Evolutionary conservation across 768 basidiomycete genomes (phyloP), one percentile per base, ranked within the genome.

Genomic region (Trametes elegans): DNA sequence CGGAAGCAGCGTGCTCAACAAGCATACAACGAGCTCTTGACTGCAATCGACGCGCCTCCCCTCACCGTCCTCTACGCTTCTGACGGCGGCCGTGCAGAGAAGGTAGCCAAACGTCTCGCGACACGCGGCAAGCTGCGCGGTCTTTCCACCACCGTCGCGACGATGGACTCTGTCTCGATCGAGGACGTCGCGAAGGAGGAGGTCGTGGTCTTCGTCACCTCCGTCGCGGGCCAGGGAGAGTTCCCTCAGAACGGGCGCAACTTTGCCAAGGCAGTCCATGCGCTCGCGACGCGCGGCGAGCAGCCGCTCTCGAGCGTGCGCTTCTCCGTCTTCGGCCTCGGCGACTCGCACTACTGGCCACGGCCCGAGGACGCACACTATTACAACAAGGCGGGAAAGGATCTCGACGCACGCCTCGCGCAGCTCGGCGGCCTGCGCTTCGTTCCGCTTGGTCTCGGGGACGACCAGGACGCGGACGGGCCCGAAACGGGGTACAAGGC

Each of bases 261-360:
- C 39, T 84, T 95, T 67, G 87, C 88, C 79, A 98, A 96, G 74
- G 79, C 89, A 4, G 64, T 97, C 62, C 88, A 89, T 61, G 85
- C 84, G 7, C 80, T 83, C 7, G 68, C 75, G 2, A 72, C 76
- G 9, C 75, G 76, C n/a, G 82, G 82, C 18, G 85, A 87, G 47
- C 76, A 73, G 50, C 74, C 79, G 5, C 75, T 93, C 38, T 58
- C 74, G 48, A 85, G 85, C 58, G 74, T 93, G 55, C 86, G 82
- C 66, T 90, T 82, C 70, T 73, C 87, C 49, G 93, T 98, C 39
- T 97, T 98, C 62, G 96, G 78, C 43, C 88, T 99, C 84, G 97
- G 97, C 57, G 97, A 99, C 71, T 95, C 90, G 69, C 95, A 97
- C 73, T 99, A 99, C 75, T 99, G 97, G 97, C 97, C 97, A 8